These are phyloP conservation scores for Tylopilus sp. DNA, from an alignment of 768 basidiomycete species.

Conservation along the genomic window DNA sequence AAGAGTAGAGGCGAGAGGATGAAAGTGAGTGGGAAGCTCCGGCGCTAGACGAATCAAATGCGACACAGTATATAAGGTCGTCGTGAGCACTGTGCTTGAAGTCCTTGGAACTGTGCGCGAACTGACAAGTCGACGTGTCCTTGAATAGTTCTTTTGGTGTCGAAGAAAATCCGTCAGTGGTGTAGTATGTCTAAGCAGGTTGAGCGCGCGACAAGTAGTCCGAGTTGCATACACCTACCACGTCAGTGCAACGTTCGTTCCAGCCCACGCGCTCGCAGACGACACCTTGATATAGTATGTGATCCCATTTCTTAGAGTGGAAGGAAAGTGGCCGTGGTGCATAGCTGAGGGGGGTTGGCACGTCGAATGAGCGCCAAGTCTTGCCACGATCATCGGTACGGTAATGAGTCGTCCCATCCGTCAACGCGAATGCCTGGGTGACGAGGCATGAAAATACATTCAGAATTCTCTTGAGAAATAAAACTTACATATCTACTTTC, in stretches of 20 bases:
- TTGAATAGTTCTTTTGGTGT: constrained; percentile 54
- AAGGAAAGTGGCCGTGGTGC: constrained; percentile 74
- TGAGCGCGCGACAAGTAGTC: constrained; percentile 3
- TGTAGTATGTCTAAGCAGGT: constrained; percentile 75
- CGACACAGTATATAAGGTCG: constrained; percentile 87
- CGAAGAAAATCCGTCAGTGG: constrained; percentile 75
- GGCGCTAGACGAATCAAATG: constrained; percentile 60
- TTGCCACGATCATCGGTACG: constrained; percentile 84
- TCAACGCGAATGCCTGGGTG: constrained; percentile 81
- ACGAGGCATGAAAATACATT: background rate
- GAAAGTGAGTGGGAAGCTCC: constrained; percentile 42
- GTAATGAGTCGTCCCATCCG: constrained; percentile 73
- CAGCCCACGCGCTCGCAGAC: constrained; percentile 54
- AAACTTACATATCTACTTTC: constrained; percentile 66
- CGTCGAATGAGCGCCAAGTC: constrained; percentile 80
- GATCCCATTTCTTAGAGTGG: constrained; percentile 77
- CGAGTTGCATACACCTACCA: constrained; percentile 39
- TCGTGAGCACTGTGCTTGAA: constrained; percentile 75
- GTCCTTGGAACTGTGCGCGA: constrained; percentile 82
- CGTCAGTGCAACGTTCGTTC: constrained; percentile 63
- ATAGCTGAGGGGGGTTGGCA: constrained; percentile 47
- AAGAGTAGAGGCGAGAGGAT: constrained; percentile 75
- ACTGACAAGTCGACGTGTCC: constrained; percentile 79
- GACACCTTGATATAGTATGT: constrained; percentile 79
- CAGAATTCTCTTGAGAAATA: background rate